These are phyloP conservation scores for Fusarium sp. DNA, from an alignment of 2,329 filamentous ascomycete species.

Conservation along the genomic window DNA sequence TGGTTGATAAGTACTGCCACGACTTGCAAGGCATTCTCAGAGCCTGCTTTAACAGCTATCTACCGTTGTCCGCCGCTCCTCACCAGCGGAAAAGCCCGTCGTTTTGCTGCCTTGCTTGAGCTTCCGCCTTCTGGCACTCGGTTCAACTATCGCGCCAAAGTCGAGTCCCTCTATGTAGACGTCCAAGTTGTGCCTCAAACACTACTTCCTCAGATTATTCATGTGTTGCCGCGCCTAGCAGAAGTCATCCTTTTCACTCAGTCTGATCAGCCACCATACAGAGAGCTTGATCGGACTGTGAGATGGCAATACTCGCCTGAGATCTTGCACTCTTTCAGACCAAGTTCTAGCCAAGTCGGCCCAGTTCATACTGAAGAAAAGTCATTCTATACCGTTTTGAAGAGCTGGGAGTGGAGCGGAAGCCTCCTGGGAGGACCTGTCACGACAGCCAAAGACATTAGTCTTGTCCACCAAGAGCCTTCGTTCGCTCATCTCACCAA, in stretches of 20 bases:
- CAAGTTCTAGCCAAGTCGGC: slow-evolving; percentile 57
- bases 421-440: slow-evolving; percentile 62
- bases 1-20: slow-evolving; percentile 76
- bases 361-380: slow-evolving; percentile 47
- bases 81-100: slow-evolving; percentile 56
- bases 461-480: slow-evolving; percentile 63
- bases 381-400: slow-evolving; percentile 52
- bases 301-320: slow-evolving; percentile 77
- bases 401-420: slow-evolving; percentile 72
- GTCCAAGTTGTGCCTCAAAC: slow-evolving; percentile 69
- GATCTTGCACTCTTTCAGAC: slow-evolving; percentile 73
- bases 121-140: slow-evolving; percentile 60
- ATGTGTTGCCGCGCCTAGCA: slow-evolving; percentile 73
- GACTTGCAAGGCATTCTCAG: slow-evolving; percentile 73
- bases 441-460: slow-evolving; percentile 61
- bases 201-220: slow-evolving; percentile 65
- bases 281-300: slow-evolving; percentile 65
- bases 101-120: slow-evolving; percentile 66
- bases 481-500: slow-evolving; percentile 69
- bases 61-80: slow-evolving; percentile 77
- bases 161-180: slow-evolving; percentile 77
- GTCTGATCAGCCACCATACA: slow-evolving; percentile 75
- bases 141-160: slow-evolving; percentile 77
- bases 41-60: slow-evolving; percentile 79
- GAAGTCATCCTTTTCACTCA: slow-evolving; percentile 79